Evolutionary conservation across 2,329 filamentous ascomycete species (phyloP), one percentile per base, ranked within the genome.

Genomic region (Nothophoma quercina): DNA sequence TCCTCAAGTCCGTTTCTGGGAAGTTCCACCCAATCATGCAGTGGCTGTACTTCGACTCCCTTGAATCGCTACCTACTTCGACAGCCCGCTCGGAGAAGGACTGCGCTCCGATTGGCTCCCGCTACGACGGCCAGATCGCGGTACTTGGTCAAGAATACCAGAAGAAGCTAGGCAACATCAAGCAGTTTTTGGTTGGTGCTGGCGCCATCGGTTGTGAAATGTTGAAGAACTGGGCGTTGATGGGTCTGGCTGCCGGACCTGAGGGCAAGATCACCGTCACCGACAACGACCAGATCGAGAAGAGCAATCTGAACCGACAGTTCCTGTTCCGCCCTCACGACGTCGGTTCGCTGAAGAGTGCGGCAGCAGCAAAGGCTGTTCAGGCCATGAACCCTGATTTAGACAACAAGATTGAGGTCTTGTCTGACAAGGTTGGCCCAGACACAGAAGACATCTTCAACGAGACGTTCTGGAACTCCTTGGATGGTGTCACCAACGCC

Each of bases 181-280:
- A 88, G 69, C 87, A 98, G 67, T 99, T 99, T 80, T 82, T 99
- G 48, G 95, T 99, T 51, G 95, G 95, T 63, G 91, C 95, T 38
- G 95, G 95, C 67, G 95, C 96, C 59, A 99, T 99, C 73, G 95
- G 95, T 36, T 99, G 95, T 70, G 95, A 99, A 73, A 99, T 98
- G 89, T 80, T 99, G 63, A 99, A 99, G 85, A 98, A 98, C 76
- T 99, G 95, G 93, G 93, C 96, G 28, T 96, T 99, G 93, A 96
- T 98, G 74, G 95, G 95, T 62, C 81, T 99, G 23, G 93, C 89
- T 35, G 90, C 90, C 36, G 95, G 95, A 4, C 90, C 91, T 3
- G 85, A 92, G 40, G 95, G 95, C 67, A 89, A 89, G 75, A 96
- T 99, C 68, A 91, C 81, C 52, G 90, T 99, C 41, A 98, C 96